Base-by-base conservation (phyloP, 306 rosid genomes). In the Elaeagnus macrophylla region DNA sequence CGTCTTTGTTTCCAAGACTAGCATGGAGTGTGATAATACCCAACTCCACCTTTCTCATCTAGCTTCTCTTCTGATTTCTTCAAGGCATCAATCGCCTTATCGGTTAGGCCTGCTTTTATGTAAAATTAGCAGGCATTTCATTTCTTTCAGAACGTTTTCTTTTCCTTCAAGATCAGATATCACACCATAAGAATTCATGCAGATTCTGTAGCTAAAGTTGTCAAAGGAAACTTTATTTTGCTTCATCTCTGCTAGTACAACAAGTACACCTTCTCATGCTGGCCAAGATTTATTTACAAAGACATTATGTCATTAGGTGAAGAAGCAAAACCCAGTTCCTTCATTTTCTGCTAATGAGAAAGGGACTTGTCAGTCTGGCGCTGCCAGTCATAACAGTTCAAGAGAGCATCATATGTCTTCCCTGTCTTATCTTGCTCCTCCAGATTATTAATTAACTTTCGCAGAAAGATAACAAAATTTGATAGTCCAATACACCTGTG, bases 321-420 rank as follows among this genome's bases (percentile, higher is more conserved):
- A 3, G 80, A 74, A 64, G 69, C 85, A 54, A 86, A 68, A 17
- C 96, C 94, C 67, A 83, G 58, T 65, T 78, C 83, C 78, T 82
- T 78, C 96, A 90, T 90, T 67, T 74, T 90, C 56, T 66, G 66
- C 48, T 77, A 65, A 75, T 83, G 96, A 18, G 79, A 61, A 16
- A 86, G 76, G 9, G 85, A 59, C 75, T 84, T 80, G 0, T 80
- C 87, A 8, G 55, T 57, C 72, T 76, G 72, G 25, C 58, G 68
- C 73, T 82, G 89, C 44, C 95, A 72, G 12, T 69, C 91, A 50
- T 81, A 91, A 77, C 97, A 86, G 75, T 84, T 80, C 70, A 91
- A 70, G 14, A 86, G 86, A 67, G 95, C 94, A 38, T 91, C 95
- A 10, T 83, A 75, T 4, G 97, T 86, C 75, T 75, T 78, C 7